phyloP scores from a whole-genome alignment of 306 rosid genomes.

The Vicia sativa region DNA sequence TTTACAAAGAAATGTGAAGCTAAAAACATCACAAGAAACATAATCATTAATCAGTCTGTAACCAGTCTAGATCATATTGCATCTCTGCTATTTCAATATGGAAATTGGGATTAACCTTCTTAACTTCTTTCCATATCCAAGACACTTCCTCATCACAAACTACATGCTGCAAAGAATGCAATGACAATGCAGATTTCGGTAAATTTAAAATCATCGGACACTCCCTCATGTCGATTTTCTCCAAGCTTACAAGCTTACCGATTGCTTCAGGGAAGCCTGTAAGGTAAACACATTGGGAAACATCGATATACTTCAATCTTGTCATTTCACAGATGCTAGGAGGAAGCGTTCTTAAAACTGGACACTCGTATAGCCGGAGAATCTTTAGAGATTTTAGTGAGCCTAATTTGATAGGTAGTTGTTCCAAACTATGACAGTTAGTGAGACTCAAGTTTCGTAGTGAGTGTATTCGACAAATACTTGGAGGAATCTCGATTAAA shows the following conservation, averaged over 20 bases:
- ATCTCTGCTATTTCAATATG: slow-evolving; percentile 69
- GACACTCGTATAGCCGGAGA: slow-evolving; percentile 80
- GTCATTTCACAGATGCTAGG: slow-evolving; percentile 53
- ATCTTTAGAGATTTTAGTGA: slow-evolving; percentile 54
- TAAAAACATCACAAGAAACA: slow-evolving; percentile 28
- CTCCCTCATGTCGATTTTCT: slow-evolving; percentile 94
- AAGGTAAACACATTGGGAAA: slow-evolving; percentile 76
- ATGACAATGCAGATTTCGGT: slow-evolving; percentile 60
- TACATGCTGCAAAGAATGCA: slow-evolving; percentile 57
- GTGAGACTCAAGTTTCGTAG: slow-evolving; percentile 73
- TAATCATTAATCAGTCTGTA: slow-evolving; percentile 46
- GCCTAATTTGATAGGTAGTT: slow-evolving; percentile 60
- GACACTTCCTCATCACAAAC: slow-evolving; percentile 82
- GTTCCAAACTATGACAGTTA: slow-evolving; percentile 69
- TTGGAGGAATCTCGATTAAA: slow-evolving; percentile 59
- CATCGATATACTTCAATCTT: slow-evolving; percentile 64
- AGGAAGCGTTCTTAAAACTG: slow-evolving; percentile 59
- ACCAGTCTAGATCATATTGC: slow-evolving; percentile 72
- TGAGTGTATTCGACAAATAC: slow-evolving; percentile 58
- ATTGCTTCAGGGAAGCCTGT: slow-evolving; percentile 56
- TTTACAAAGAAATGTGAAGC: slow-evolving; percentile 38
- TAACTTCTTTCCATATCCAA: slow-evolving; percentile 63
- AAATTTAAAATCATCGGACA: slow-evolving; percentile 57
- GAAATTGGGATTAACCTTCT: slow-evolving; percentile 52
- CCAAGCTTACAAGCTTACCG: slow-evolving; percentile 59